Evolutionary conservation across 441 rosid species (phyloP).

Genomic region (Populus tomentosa): DNA sequence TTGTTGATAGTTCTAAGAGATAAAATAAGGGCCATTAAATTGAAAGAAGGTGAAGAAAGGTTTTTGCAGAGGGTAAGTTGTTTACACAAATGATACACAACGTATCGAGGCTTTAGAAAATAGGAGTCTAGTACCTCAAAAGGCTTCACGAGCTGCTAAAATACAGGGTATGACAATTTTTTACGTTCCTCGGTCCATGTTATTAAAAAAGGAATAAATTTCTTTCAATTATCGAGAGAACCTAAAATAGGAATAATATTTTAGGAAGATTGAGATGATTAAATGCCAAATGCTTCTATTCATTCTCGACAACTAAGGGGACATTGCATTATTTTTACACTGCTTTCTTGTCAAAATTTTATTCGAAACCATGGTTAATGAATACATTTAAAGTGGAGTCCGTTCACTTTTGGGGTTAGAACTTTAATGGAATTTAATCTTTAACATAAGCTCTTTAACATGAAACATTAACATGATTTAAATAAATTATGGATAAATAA

Average conservation of each 20-base stretch:
- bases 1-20: slow-evolving; percentile 71
- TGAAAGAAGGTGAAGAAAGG: slow-evolving; percentile 53
- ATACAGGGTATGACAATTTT: slow-evolving; percentile 52
- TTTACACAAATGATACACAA: slow-evolving; percentile 42
- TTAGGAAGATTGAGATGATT: no score
- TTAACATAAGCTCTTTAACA: no score
- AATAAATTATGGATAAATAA: no score
- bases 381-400: no score
- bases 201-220: neutral
- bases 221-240: neutral
- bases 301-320: no score
- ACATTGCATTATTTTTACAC: no score
- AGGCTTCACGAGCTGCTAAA: slow-evolving; percentile 66
- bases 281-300: no score
- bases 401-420: no score
- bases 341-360: neutral
- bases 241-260: no score
- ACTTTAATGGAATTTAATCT: no score
- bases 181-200: neutral
- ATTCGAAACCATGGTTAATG: neutral
- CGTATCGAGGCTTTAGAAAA: slow-evolving; percentile 61
- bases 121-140: slow-evolving; percentile 35
- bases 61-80: slow-evolving; percentile 53
- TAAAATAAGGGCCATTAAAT: slow-evolving; percentile 52
- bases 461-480: no score